A percentile compares a stretch with the other conserved stretches of the same genome.
Conservation (phyloP, 441 rosid genomes). For the Sinapis alba region DNA sequence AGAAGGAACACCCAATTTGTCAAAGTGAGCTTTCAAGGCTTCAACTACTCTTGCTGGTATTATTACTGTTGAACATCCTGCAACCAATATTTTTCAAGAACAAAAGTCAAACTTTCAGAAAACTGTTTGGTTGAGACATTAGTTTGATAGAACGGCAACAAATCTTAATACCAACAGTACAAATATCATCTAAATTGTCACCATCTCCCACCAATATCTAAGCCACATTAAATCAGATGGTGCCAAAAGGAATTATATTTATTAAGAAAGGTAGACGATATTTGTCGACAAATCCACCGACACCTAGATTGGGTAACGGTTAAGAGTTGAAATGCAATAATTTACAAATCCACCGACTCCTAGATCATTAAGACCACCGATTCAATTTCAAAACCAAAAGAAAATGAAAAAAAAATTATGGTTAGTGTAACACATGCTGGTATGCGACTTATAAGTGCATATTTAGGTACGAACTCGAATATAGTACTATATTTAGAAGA, state of each 20-base stretch:
- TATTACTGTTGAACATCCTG: conserved; percentile 77
- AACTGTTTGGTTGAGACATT: conserved; percentile 31
- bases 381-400: background rate
- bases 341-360: background rate
- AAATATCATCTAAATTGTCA: conserved; percentile 7
- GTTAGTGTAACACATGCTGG: background rate
- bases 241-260: background rate
- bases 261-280: background rate
- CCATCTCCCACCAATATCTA: conserved; percentile 29
- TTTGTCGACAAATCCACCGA: conserved; percentile 30
- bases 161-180: conserved; percentile 8
- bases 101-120: conserved; percentile 13
- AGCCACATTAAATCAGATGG: conserved; percentile 23
- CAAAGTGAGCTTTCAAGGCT: conserved; percentile 70
- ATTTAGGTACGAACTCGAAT: background rate
- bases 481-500: conserved; percentile 26
- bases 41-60: conserved; percentile 83
- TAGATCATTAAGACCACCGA: background rate
- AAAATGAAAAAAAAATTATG: background rate
- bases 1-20: conserved; percentile 63
- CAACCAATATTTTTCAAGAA: conserved; percentile 6
- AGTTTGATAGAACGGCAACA: conserved; percentile 22
- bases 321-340: conserved; percentile 13
- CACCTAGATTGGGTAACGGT: conserved; percentile 32
- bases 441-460: background rate